Evolutionary conservation across 768 basidiomycete genomes (phyloP), one percentile per base, ranked within the genome.

Genomic region (Lentinula lateritia): DNA sequence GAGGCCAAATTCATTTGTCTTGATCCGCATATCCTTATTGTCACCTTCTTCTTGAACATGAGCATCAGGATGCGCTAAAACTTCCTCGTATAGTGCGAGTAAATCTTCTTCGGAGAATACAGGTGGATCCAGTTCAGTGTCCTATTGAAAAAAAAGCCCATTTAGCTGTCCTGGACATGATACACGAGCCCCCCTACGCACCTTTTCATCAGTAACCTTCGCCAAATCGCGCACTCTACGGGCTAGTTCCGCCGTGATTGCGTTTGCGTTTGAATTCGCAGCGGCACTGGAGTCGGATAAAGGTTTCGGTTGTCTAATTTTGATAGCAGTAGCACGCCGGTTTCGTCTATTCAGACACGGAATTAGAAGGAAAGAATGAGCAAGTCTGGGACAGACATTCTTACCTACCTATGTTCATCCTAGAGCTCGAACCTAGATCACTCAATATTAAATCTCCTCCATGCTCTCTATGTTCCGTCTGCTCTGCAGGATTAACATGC

Each of bases 51-150:
- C 69, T 61, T 16, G 62, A 16, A 3, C 58, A 15, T 8, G 32
- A 28, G 46, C 10, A 36, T 41, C 50, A 12, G 72, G 34, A 76
- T 68, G 20, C 4, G 76, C 73, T 23, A 81, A 73, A 18, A 82
- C 67, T 60, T 81, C 78, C 60, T 79, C 74, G 62, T 83, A 83
- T 48, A 83, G 63, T 1, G 67, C 58, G 48, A 76, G 45, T 4
- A 83, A 67, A 9, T 80, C 78, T 18, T 76, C 73, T 63, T 83
- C 81, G 1, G 75, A 73, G 62, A 77, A 83, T 3, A 69, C 64
- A 8, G 73, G 70, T 1, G 71, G 62, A 28, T 75, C 75, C 6
- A 71, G 56, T 35, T 70, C 68, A 12, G 70, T 62, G 59, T 70
- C 69, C 79, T 80, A 13, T 13, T 13, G 54, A 28, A 3, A 28